phyloP scores from a whole-genome alignment of 2,329 filamentous ascomycete genomes.

The Colletotrichum neosansevieriae region DNA sequence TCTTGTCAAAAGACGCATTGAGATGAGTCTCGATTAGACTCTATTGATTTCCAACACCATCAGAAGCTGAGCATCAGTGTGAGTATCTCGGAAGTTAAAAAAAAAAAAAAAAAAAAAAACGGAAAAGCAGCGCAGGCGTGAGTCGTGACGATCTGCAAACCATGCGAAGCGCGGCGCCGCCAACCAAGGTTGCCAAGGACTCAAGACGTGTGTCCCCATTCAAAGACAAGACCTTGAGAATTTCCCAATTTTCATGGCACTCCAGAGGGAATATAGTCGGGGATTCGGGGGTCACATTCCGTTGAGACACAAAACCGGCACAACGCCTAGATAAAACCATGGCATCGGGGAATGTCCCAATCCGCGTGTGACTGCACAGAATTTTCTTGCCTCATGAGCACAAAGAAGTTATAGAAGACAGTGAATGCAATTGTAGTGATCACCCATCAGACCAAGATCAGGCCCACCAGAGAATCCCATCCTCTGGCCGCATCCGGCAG shows the following conservation, averaged over 20 bases:
- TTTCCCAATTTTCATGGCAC: too few species aligned
- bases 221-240: too few species aligned
- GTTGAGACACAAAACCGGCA: not conserved
- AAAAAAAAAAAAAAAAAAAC: too few species aligned
- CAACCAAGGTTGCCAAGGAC: too few species aligned
- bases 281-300: not conserved
- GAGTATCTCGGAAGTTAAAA: not conserved
- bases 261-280: too few species aligned
- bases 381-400: not conserved
- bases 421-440: too few species aligned
- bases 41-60: not conserved
- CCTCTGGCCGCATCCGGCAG: conserved; percentile 3
- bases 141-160: too few species aligned
- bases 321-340: not conserved
- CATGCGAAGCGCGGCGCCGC: too few species aligned
- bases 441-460: too few species aligned
- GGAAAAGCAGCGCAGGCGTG: too few species aligned
- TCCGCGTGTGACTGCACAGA: not conserved
- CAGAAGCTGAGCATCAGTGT: not conserved
- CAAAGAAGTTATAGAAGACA: not conserved
- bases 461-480: too few species aligned
- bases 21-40: not conserved
- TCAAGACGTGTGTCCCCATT: too few species aligned
- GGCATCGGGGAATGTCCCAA: not conserved
- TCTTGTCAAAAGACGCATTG: not conserved